Conservation (phyloP, 2,329 filamentous ascomycete genomes). For the Trichoderma koningiopsis region DNA sequence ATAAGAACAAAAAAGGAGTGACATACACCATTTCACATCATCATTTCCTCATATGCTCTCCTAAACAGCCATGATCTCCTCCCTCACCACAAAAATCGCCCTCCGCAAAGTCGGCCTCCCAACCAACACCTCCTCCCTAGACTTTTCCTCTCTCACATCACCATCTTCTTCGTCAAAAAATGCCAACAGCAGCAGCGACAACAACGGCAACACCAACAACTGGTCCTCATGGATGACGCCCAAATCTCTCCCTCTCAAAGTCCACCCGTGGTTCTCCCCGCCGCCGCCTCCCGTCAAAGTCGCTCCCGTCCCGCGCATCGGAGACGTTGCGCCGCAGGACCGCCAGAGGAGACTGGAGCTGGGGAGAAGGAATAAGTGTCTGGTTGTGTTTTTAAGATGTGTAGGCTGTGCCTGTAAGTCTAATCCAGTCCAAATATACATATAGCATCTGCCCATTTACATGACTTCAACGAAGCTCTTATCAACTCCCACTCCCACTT, state of each 20-base stretch:
- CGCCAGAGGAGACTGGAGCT: conserved; percentile 48
- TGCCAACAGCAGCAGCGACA: background rate
- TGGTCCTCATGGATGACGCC: conserved; percentile 51
- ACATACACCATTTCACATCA: background rate
- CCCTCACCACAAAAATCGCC: conserved; percentile 59
- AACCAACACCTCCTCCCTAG: conserved; percentile 52
- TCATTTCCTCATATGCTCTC: background rate
- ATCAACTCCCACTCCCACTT: too few relatives aligned
- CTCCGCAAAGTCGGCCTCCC: conserved; percentile 59
- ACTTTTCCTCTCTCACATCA: conserved; percentile 38
- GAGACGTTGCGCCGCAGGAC: conserved; percentile 52
- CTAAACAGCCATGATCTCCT: conserved; percentile 52
- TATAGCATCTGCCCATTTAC: too few relatives aligned
- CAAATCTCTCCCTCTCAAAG: conserved; percentile 53
- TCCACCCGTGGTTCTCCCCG: conserved; percentile 56
- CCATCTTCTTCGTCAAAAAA: conserved; percentile 30
- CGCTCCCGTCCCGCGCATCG: conserved; percentile 48
- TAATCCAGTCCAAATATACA: too few relatives aligned
- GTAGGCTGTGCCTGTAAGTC: conserved; percentile 50
- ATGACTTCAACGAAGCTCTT: too few relatives aligned
- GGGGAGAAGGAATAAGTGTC: conserved; percentile 47
- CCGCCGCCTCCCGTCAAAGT: conserved; percentile 53
- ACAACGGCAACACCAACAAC: conserved; percentile 27
- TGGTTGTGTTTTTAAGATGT: conserved; percentile 57
- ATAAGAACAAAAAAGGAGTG: background rate